These are phyloP conservation scores for Megacollybia marginata DNA, from an alignment of 768 basidiomycete genomes.

Conservation along the genomic window DNA sequence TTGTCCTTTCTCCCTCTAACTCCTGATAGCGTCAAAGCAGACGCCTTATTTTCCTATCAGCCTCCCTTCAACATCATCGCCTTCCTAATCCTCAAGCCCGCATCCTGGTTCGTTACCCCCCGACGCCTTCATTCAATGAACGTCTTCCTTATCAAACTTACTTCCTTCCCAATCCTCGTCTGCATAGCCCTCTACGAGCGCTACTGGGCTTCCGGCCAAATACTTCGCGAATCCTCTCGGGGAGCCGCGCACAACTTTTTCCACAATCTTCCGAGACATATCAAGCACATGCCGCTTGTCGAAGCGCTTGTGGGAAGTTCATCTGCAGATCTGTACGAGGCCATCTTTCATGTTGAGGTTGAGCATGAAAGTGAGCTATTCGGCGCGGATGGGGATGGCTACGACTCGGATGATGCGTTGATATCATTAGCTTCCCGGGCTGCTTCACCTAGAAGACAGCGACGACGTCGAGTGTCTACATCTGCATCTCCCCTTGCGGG, in stretches of 20 bases:
- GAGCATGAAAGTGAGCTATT: conserved; percentile 42
- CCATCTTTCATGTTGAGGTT: conserved; percentile 69
- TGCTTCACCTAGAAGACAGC: conserved; percentile 16
- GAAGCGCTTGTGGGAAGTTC: conserved; percentile 72
- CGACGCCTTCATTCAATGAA: conserved; percentile 77
- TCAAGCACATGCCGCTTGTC: conserved; percentile 67
- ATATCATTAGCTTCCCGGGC: conserved; percentile 21
- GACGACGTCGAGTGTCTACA: conserved; percentile 3
- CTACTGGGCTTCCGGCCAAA: conserved; percentile 44
- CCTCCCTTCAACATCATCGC: conserved; percentile 86
- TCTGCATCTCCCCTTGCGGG: too few relatives aligned
- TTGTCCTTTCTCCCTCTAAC: neutral
- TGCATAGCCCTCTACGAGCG: conserved; percentile 78
- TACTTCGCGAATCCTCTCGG: conserved; percentile 42
- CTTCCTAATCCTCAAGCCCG: conserved; percentile 71
- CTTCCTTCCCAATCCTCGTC: conserved; percentile 75
- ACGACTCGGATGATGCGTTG: conserved; percentile 32
- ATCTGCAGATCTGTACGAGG: conserved; percentile 62
- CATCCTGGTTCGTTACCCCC: conserved; percentile 68
- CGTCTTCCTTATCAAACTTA: conserved; percentile 79
- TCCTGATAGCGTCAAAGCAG: conserved; percentile 65
- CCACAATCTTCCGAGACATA: conserved; percentile 58
- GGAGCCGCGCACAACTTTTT: conserved; percentile 51
- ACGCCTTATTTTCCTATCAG: conserved; percentile 87
- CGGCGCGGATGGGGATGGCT: conserved; percentile 34